Evolutionary conservation across 495 filamentous ascomycete species (phyloP), one percentile per base, ranked within the genome.

Genomic region (Talaromyces nanjingensis): DNA sequence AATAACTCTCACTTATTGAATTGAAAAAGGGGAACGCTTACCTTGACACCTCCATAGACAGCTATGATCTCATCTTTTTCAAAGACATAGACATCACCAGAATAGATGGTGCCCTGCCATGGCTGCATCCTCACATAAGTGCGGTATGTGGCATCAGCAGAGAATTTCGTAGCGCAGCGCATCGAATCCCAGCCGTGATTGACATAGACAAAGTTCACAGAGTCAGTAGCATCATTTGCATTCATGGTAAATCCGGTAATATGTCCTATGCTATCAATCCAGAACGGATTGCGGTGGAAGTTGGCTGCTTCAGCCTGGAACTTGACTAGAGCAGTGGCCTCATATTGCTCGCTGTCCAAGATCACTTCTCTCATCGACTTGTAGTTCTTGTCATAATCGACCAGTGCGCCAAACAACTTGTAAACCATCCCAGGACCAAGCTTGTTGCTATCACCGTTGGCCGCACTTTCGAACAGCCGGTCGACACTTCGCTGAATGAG

Each of bases 361-460:
- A 91, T 86, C 54, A 93, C 87, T 63, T 92, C 88, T 62, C 89
- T 83, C 83, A 91, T 85, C 12, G 86, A 86, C 59, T 79, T 77
- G 71, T 88, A 91, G 20, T 79, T 75, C 1, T 65, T 71, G 53
- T 80, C 77, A 66, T 88, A 90, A 59, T 89, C 82, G 25, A 89
- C 88, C 3, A 91, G 72, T 49, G 85, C 79, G 11, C 76, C 67
- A 64, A 92, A 86, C 24, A 90, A 74, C 69, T 88, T 87, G 74
- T 91, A 92, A 6, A 83, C 86, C 71, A 91, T 79, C 16, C 83
- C 82, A 2, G 83, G 79, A 18, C 81, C 77, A 58, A 86, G 56
- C 55, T 68, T 69, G 58, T 73, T 53, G 49, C 65, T 60, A 34
- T 72, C 53, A 33, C 72, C 72, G 27, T 64, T 34, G 7, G 72